Conservation (phyloP, 2,329 filamentous ascomycete species). For the Neocatenulostroma microsporum region DNA sequence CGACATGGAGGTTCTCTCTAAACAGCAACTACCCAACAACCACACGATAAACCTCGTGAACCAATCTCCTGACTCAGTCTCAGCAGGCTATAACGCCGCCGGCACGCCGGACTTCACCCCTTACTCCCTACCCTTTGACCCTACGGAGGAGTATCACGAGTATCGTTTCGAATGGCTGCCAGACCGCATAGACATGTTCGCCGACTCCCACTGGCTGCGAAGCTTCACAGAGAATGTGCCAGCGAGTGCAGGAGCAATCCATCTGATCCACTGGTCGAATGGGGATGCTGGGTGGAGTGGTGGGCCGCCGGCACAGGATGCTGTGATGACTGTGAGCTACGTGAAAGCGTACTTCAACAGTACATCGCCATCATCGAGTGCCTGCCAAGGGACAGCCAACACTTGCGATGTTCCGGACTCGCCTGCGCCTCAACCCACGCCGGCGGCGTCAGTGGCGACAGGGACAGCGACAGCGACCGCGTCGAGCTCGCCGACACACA, state of each 20-base stretch:
- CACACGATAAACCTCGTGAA: conserved; percentile 65
- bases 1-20: conserved; percentile 69
- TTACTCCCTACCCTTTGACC: conserved; percentile 57
- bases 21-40: conserved; percentile 32
- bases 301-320: conserved; percentile 58
- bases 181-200: conserved; percentile 58
- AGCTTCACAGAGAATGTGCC: conserved; percentile 42
- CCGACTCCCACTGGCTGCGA: conserved; percentile 56
- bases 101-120: conserved; percentile 52
- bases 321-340: conserved; percentile 58
- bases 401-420: too few species aligned
- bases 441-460: too few species aligned
- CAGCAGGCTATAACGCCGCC: conserved; percentile 55
- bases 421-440: too few species aligned
- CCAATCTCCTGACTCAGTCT: conserved; percentile 55
- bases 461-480: too few species aligned
- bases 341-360: conserved; percentile 77
- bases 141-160: conserved; percentile 61
- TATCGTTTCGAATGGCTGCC: conserved; percentile 70
- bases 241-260: conserved; percentile 53
- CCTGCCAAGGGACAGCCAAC: too few species aligned
- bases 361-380: too few species aligned
- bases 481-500: too few species aligned
- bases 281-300: conserved; percentile 51
- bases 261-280: conserved; percentile 37